Base-by-base conservation (phyloP, 140 eudicot genomes). In the Stevia rebaudiana region DNA sequence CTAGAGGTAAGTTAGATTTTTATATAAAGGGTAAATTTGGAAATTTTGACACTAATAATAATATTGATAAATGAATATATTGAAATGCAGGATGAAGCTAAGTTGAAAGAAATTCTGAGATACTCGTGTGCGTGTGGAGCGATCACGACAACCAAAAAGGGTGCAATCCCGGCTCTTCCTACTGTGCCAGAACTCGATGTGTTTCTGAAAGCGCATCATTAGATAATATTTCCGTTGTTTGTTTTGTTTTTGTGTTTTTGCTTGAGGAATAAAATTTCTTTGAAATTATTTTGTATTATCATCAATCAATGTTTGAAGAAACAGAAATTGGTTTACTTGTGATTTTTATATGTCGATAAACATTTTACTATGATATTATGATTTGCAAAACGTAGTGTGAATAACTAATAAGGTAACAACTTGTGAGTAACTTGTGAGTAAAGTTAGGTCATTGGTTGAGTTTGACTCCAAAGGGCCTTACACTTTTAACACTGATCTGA, bases 161-260 rank as follows among this genome's bases (percentile, higher is more conserved):
- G 96, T 39, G 96, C 96, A 8, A 90, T 87, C 64, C 96, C 96
- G 0, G 98, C 98, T 11, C 96, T 87, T 46, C 96, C 96, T 15
- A 74, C 86, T 0, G 88, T 68, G 16, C 50, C 88, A 1, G 96
- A 87, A 40, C 96, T 61, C 46, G 80, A 70, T 1, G 30, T 77
- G n/a, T 73, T 90, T n/a, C 55, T 90, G 10, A 73, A 77, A 5
- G 72, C 69, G 12, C 74, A 66, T 16, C 48, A 64, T 47, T 76
- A 77, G 78, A 31, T 13, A 23, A 51, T 35, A 55, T 19, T 16
- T 12, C 3, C 6, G 36, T 41, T 22, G 39, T 58, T 18, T 37
- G 23, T 54, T 51, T 39, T 47, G 7, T 28, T 65, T 10, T 37
- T 74, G 39, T 12, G n/a, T 51, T 15, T 51, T 47, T 68, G 25